Base-by-base conservation (phyloP, 805 yeast genomes). In the Candida silvatica region DNA sequence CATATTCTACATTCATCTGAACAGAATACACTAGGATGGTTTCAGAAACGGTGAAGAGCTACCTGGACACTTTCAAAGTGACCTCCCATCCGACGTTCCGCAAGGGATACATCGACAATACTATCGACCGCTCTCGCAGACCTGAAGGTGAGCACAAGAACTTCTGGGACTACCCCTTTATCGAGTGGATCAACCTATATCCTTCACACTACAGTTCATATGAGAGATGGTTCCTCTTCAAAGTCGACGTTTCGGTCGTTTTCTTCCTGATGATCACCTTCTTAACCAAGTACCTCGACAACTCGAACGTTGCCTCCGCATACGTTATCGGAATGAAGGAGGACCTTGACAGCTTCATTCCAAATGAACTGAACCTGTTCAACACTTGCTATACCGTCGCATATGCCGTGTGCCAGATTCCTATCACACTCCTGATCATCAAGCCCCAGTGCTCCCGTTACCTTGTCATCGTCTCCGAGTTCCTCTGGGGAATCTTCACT, bases 301-400 rank as follows among this genome's bases (percentile, higher is more conserved):
- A 77, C 45, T 60, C 71, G 11, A 75, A 74, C 36, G 53, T 74
- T 28, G 56, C 68, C 22, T 68, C 71, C 45, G 82, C 84, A 2
- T 77, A 77, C 48, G 78, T 76, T n/a, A 65, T 75, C 8, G 84
- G 84, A 7, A 72, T 78, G 81, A 66, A 72, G 43, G 74, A 73
- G 37, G 81, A 27, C 5, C 30, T 50, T 19, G n/a, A n/a, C n/a
- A 37, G 41, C 2, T 35, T 51, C 12, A 30, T 41, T 3, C 44
- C 43, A 5, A 51, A 51, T 32, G 47, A 50, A 29, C 36, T 51
- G 20, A 44, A 46, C 17, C 38, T 40, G 32, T 51, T 51, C 32
- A 49, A 43, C 30, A 53, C 58, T 9, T 45, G 39, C 26, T 52
- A 48, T 31, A 48, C 50, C 16, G 44, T 53, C 20, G 87, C 86